Evolutionary conservation across 2,329 filamentous ascomycete species (phyloP).

Genomic region (Fusarium pseudoanthophilum): DNA sequence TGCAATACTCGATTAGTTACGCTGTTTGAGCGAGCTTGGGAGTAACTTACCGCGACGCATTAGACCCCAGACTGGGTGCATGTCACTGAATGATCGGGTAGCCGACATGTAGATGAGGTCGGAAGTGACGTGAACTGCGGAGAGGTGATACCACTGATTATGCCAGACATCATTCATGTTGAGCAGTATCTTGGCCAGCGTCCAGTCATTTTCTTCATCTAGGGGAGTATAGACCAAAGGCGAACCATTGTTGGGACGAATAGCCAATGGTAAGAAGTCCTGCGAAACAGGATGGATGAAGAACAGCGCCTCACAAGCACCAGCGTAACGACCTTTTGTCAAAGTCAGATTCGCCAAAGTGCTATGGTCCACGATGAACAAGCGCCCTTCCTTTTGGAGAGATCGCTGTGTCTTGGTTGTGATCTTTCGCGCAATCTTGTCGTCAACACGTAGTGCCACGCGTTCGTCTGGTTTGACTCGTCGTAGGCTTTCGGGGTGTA

Average conservation of each 20-base stretch:
- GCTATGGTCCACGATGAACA: background rate
- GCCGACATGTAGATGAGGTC: background rate
- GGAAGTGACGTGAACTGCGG: background rate
- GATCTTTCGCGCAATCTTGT: background rate
- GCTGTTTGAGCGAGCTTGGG: fast-evolving
- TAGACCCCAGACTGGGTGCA: background rate
- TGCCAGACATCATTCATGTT: background rate
- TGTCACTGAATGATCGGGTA: background rate
- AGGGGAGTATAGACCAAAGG: background rate
- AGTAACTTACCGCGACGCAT: background rate
- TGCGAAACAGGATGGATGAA: background rate
- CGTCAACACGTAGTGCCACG: fast-evolving
- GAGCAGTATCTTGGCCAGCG: background rate
- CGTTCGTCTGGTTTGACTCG: background rate
- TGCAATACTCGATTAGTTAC: fast-evolving
- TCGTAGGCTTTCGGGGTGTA: background rate
- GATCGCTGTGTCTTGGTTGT: background rate
- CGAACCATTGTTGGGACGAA: background rate
- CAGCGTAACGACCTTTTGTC: background rate
- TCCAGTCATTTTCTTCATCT: background rate
- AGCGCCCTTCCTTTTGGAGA: background rate
- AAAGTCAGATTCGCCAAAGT: background rate
- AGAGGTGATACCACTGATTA: background rate
- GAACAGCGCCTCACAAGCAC: background rate
- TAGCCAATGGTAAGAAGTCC: background rate